These are phyloP conservation scores for Xylaria sp. DNA, from an alignment of 2,329 filamentous ascomycete genomes.

Conservation along the genomic window DNA sequence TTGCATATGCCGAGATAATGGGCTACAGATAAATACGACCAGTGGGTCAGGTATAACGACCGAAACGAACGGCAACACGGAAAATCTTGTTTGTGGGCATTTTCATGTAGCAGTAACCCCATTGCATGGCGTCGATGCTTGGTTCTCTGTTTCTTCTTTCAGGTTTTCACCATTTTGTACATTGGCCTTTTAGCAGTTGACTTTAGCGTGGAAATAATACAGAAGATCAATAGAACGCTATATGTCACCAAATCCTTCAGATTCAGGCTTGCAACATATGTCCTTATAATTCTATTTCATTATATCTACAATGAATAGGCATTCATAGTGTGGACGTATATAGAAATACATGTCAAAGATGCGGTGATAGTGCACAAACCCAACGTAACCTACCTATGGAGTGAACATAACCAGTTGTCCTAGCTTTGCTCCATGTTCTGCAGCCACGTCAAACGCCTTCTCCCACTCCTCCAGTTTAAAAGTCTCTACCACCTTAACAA, in stretches of 20 bases:
- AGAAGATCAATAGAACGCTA: too few relatives aligned
- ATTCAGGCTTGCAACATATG: too few relatives aligned
- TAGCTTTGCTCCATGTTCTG: conserved; percentile 28
- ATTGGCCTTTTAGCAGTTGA: background rate
- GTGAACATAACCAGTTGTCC: conserved; percentile 38
- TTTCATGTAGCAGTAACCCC: background rate
- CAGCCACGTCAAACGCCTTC: conserved; percentile 33
- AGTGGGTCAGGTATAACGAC: background rate
- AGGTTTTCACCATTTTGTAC: background rate
- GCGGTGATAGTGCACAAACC: background rate
- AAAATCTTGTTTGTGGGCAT: conserved; percentile 1
- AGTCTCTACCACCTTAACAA: conserved; percentile 33
- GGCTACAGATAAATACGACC: background rate
- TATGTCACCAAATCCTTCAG: too few relatives aligned
- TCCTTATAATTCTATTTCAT: too few relatives aligned
- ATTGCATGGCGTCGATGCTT: conserved; percentile 9
- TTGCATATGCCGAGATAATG: background rate
- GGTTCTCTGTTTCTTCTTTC: background rate
- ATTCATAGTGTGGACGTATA: too few relatives aligned
- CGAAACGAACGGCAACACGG: background rate
- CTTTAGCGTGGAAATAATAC: conserved; percentile 3
- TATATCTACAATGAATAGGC: too few relatives aligned
- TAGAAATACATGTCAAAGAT: background rate
- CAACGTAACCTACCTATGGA: background rate
- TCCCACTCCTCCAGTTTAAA: conserved; percentile 39